A percentile compares a stretch with the other conserved stretches of the same genome.
phyloP scores from a whole-genome alignment of 2,329 filamentous ascomycete genomes.

The Mycosphaerella sp. region DNA sequence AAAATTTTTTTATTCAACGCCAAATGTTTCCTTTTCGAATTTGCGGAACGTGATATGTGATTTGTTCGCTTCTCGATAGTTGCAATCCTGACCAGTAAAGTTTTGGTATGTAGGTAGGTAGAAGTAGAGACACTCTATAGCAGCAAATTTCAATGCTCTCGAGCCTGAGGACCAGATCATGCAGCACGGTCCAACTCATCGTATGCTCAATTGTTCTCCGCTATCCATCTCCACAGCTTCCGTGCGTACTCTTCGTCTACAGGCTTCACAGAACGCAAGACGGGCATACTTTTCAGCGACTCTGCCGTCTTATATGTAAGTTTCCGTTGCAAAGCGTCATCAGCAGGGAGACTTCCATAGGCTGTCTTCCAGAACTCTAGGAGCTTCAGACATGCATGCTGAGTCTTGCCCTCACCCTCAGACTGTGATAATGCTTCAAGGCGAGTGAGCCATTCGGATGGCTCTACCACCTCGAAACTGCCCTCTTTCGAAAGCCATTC shows the following conservation, averaged over 20 bases:
- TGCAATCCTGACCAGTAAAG: too few species aligned
- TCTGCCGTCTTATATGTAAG: background rate
- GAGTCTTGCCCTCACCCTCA: conserved; percentile 38
- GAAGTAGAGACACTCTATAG: too few species aligned
- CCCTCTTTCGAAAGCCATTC: conserved; percentile 37
- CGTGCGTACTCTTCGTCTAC: conserved; percentile 41
- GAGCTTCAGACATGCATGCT: conserved; percentile 42
- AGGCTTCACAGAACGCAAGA: conserved; percentile 35
- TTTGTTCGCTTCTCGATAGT: too few species aligned
- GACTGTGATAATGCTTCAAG: conserved; percentile 31
- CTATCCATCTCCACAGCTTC: conserved; percentile 41
- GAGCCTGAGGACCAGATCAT: too few species aligned
- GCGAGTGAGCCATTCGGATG: conserved; percentile 39
- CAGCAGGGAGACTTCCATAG: conserved; percentile 28
- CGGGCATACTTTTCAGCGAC: conserved; percentile 27
- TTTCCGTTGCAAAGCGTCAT: background rate
- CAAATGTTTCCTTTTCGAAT: too few species aligned
- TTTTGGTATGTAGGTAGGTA: too few species aligned
- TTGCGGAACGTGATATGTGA: too few species aligned
- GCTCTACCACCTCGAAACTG: conserved; percentile 39
- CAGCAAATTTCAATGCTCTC: too few species aligned
- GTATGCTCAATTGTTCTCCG: conserved; percentile 23
- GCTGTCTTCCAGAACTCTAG: conserved; percentile 46
- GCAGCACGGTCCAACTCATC: too few species aligned
- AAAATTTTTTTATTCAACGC: too few species aligned